These are phyloP conservation scores for Leishmania braziliensis DNA, from an alignment of 208 protist species.

Conservation along the genomic window DNA sequence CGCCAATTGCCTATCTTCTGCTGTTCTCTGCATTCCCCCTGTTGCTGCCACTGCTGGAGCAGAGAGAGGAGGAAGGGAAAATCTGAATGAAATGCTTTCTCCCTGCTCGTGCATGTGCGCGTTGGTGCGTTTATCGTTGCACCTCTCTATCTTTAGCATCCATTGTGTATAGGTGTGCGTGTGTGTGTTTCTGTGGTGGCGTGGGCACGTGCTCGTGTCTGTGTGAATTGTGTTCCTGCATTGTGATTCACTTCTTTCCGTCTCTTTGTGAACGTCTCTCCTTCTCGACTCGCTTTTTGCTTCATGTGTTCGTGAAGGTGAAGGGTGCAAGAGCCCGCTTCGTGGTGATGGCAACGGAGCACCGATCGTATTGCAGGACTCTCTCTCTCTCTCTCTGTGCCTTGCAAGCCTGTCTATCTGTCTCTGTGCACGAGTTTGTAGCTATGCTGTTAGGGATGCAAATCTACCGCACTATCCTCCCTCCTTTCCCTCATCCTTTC, in stretches of 20 bases:
- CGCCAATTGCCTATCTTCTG: background rate
- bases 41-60: background rate
- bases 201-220: background rate
- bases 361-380: background rate
- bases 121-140: background rate
- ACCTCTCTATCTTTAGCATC: background rate
- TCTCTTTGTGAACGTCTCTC: background rate
- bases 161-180: constrained; percentile 4
- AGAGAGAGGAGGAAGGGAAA: background rate
- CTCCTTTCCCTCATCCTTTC: constrained; percentile 3
- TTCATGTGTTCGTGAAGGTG: background rate
- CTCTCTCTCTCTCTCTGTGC: constrained; percentile 1
- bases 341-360: background rate
- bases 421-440: background rate
- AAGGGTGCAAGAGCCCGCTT: background rate
- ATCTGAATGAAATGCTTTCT: background rate
- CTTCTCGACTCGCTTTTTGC: background rate
- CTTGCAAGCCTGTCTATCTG: constrained; percentile 1
- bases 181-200: background rate
- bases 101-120: background rate
- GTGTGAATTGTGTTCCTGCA: background rate
- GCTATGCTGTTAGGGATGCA: background rate
- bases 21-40: constrained; percentile 1
- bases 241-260: constrained; percentile 2
- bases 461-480: background rate